Evolutionary conservation across 257 asterid genomes (phyloP), one percentile per base, ranked within the genome.

Genomic region (Dorcoceras hygrometricum): DNA sequence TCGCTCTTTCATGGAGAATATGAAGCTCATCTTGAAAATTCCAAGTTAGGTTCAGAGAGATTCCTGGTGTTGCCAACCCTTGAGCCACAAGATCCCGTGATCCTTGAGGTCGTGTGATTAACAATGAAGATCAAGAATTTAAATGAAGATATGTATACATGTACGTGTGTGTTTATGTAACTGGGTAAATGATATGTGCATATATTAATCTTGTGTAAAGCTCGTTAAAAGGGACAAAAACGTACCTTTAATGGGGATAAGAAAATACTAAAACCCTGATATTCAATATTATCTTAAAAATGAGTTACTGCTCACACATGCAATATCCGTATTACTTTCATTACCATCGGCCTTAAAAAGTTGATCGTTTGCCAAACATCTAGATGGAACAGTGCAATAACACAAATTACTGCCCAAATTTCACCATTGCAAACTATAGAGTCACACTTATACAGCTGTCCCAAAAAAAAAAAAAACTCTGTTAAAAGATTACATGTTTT

Each of bases 1-100:
- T 62, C 81, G 29, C 72, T 79, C 23, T 76, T 54, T 62, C 76
- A 73, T 55, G 81, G 84, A 23, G 75, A 62, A 16, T 76, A 76
- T 46, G 79, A 79, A 57, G 79, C 65, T 8, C 18, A 63, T 7
- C 11, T 67, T 18, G 66, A 23, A 12, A 70, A 70, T 43, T 34
- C 62, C 6, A 27, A 11, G 3, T 26, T 10, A 4, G 28, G 22
- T 46, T 16, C 54, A 0, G 20, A 46, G 22, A 18, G 54, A 46
- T 46, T 46, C 54, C 22, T 16, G 20, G 54, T 18, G 22, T 46
- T 46, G 22, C 54, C 54, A 16, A 46, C 54, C n/a, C 54, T 46
- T 4, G 54, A 46, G 54, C 22, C 54, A 46, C 54, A 46, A 46
- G 22, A 46, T 46, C 54, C 22, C 2, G 54, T 46, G 20, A 16